Base-by-base conservation (phyloP, 1,139 yeast species). In the Diutina pseudorugosa region DNA sequence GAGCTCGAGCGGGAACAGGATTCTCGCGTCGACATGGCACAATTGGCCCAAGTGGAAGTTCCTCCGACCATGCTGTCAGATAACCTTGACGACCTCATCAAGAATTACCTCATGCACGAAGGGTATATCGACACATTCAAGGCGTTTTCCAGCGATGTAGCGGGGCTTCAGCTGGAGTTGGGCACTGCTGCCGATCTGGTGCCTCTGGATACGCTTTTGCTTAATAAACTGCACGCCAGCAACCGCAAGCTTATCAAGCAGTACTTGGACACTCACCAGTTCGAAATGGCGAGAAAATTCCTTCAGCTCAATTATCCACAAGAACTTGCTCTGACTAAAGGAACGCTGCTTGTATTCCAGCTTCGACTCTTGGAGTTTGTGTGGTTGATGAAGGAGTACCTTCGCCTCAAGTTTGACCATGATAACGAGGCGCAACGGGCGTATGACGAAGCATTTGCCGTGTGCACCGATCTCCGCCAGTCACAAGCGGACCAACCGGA, bases 91-190 rank as follows among this genome's bases (percentile, higher is more conserved):
- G 67, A 74, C 21, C 69, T 88, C 57, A 82, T 90, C 3, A 73
- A 79, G 54, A 82, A 83, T 5, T 89, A 88, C 64, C 76, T 90
- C 53, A 75, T 80, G 41, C 85, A 86, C 59, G 81, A 83, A 59
- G 96, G 96, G 0, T 83, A 79, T 61, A 71, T 79, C 53, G 83
- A 83, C 50, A 80, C 90, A 0, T 80, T 84, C 9, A 75, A 75
- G 53, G 82, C 88, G 0, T 83, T 89, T 59, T 67, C 76, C 27
- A 49, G 52, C 3, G 67, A 64, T 50, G 51, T 61, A 16, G 64
- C 67, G 25, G 88, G 79, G 56, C 64, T 81, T 45, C 58, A 62
- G 7, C 55, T 60, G 16, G 68, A 66, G 54, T 56, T 62, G 19
- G 53, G 54, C 18, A 40, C 50, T 4, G 44, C 43, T 8, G 61